Conservation (phyloP, 176 grass and related monocot species). For the Musa schizocarpa region DNA sequence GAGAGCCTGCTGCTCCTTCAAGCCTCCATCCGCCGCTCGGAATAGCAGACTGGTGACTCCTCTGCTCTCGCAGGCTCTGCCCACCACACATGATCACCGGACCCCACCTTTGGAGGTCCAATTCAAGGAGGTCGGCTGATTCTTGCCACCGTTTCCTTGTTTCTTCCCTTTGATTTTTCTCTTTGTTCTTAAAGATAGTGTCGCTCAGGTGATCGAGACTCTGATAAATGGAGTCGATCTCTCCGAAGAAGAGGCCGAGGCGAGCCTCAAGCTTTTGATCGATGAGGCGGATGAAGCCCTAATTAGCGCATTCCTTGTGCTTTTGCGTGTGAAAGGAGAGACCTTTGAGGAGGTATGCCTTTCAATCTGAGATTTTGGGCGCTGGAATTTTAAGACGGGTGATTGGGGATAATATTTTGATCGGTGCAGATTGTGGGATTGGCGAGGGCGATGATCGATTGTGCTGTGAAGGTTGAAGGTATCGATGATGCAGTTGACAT, state of each 20-base stretch:
- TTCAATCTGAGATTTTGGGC: neutral
- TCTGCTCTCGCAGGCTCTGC: neutral
- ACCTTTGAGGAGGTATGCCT: slow-evolving; percentile 69
- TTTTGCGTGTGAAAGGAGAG: slow-evolving; percentile 89
- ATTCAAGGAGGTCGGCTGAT: neutral
- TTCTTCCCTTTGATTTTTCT: neutral
- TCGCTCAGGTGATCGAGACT: slow-evolving; percentile 53
- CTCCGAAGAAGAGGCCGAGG: slow-evolving; percentile 72
- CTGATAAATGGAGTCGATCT: slow-evolving; percentile 64
- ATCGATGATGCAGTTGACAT: slow-evolving; percentile 67
- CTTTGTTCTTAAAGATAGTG: neutral
- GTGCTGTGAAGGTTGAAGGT: slow-evolving; percentile 48
- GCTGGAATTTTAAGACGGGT: neutral
- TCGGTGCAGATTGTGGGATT: slow-evolving; percentile 62
- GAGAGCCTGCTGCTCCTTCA: neutral
- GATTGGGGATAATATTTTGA: neutral
- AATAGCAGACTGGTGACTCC: neutral
- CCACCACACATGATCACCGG: neutral
- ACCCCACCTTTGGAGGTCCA: neutral
- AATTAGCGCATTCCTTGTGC: slow-evolving; percentile 89
- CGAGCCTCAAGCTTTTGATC: slow-evolving; percentile 56
- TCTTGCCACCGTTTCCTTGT: neutral
- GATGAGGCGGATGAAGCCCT: slow-evolving; percentile 50
- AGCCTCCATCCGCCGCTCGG: neutral
- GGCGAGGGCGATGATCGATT: slow-evolving; percentile 75